Evolutionary conservation across 2,329 filamentous ascomycete species (phyloP).

Genomic region (Eutypa lata): DNA sequence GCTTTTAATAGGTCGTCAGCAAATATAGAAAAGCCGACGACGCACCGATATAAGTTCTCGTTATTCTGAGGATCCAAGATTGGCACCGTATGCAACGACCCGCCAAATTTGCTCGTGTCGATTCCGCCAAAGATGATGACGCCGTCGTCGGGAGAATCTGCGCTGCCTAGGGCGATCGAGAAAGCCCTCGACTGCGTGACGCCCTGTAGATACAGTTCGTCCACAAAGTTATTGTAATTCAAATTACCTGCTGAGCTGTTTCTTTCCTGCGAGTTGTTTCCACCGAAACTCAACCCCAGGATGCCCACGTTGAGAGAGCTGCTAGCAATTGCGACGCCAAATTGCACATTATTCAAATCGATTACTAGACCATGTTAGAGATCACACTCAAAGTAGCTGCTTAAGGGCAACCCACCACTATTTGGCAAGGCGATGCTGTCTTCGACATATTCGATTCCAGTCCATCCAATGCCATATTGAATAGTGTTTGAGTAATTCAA

Average conservation of each 20-base stretch:
- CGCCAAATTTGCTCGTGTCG: conserved; percentile 32
- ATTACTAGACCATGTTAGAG: conserved; percentile 10
- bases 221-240: conserved; percentile 28
- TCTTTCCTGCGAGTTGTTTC: conserved; percentile 14
- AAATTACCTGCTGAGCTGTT: too few relatives aligned
- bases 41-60: conserved; percentile 22
- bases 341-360: conserved; percentile 22
- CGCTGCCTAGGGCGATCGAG: conserved; percentile 18
- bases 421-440: conserved; percentile 28
- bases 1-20: too few relatives aligned
- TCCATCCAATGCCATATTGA: conserved; percentile 28
- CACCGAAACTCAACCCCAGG: conserved; percentile 30
- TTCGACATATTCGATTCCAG: conserved; percentile 23
- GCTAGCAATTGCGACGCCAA: conserved; percentile 28
- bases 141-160: conserved; percentile 14
- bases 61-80: conserved; percentile 25
- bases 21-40: too few relatives aligned
- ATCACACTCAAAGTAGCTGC: too few relatives aligned
- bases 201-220: conserved; percentile 24
- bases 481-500: conserved; percentile 15
- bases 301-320: conserved; percentile 29
- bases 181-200: conserved; percentile 20
- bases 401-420: conserved; percentile 11
- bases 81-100: conserved; percentile 10
- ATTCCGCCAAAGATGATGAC: conserved; percentile 35